Conservation (phyloP, 345 rosid genomes). For the Cardamine resedifolia region DNA sequence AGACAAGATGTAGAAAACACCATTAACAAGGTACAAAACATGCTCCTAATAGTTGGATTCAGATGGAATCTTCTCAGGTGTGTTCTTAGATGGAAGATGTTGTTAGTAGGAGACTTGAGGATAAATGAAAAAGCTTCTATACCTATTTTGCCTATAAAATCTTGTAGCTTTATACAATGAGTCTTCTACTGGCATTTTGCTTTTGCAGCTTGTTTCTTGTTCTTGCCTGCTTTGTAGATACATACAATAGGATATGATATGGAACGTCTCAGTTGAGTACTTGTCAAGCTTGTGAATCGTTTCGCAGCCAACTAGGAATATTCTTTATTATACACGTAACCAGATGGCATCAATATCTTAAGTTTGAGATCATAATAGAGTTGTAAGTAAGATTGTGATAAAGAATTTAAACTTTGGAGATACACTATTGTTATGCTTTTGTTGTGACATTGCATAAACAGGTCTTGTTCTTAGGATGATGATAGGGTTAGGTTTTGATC, state of each 20-base stretch:
- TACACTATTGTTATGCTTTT: not conserved
- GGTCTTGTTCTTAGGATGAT: not conserved
- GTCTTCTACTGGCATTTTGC: constrained; percentile 23
- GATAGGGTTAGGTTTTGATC: constrained; percentile 20
- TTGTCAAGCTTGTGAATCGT: constrained; percentile 12
- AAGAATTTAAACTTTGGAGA: not conserved
- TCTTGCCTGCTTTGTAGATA: constrained; percentile 33
- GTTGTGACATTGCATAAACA: not conserved
- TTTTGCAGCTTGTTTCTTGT: constrained; percentile 12
- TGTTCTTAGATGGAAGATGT: constrained; percentile 32
- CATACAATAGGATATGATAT: constrained; percentile 25
- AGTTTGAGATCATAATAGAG: constrained; percentile 7
- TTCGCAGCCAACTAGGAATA: not conserved
- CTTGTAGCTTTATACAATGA: not conserved
- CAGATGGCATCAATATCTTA: not conserved
- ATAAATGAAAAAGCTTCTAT: constrained; percentile 21
- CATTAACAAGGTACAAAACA: constrained; percentile 24
- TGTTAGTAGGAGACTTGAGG: constrained; percentile 21
- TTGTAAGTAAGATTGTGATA: not conserved
- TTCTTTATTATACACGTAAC: constrained; percentile 28
- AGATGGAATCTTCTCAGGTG: constrained; percentile 26
- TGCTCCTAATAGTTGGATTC: constrained; percentile 27
- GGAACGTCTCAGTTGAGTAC: not conserved
- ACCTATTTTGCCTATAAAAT: constrained; percentile 16
- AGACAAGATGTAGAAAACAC: constrained; percentile 31